Base-by-base conservation (phyloP, 176 grass and related monocot species). In the Saccharum officinarum region DNA sequence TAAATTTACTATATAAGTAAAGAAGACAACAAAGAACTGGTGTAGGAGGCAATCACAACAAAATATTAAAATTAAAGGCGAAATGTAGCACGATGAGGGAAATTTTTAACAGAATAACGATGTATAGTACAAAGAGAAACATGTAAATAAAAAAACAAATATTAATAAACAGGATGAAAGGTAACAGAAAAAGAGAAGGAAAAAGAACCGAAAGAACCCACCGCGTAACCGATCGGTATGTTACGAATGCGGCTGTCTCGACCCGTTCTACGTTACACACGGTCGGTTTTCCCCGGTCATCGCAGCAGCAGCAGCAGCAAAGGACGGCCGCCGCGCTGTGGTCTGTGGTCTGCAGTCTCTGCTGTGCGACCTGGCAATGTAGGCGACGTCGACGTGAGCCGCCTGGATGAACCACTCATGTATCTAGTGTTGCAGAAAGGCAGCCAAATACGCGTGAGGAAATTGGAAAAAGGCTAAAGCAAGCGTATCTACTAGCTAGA, bases 231-330 rank as follows among this genome's bases (percentile, higher is more conserved):
- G 5, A 49, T 15, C 4, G 45, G 12, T 20, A 52, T 18, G 57
- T 22, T 23, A 50, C 50, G 61, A 86, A 72, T 52, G 40, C 67
- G 67, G 76, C 84, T 20, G 84, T 4, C 9, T 73, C 40, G 13
- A 72, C 44, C 26, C 41, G 6, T 80, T 80, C 77, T 25, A 80
- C 46, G 0, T 61, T 86, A 74, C 84, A 86, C 84, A 80, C 44
- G 3, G 77, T 80, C 77, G 55, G 77, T 52, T 63, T 33, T 7
- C 1, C 3, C 18, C 13, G 30, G 71, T 72, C 75, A 64, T 60
- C 37, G 26, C 38, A 26, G 61, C 10, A 9, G 49, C 54, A 3
- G 3, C 57, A 46, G 22, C 11, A 47, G 6, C 25, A 69, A n/a
- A n/a, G 20, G 14, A 33, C 44, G 82, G 61, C n/a, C 33, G 41